These are phyloP conservation scores for Phialocephala subalpina DNA, from an alignment of 2,329 filamentous ascomycete species.

Conservation along the genomic window DNA sequence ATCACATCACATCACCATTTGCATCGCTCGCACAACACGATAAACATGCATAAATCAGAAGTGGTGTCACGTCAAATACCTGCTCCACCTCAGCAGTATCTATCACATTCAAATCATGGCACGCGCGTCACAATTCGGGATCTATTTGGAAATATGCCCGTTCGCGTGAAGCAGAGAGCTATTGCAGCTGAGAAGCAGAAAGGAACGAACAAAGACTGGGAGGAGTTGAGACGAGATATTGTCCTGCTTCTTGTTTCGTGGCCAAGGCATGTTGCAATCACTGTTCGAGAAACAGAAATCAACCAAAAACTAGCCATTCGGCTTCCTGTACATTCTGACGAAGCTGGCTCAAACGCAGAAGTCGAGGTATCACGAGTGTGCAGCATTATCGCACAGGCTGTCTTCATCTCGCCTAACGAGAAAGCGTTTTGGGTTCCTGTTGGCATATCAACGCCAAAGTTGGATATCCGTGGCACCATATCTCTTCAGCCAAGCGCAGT, in stretches of 20 bases:
- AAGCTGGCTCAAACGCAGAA: neutral
- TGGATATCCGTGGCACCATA: slow-evolving; percentile 75
- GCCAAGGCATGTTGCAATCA: slow-evolving; percentile 62
- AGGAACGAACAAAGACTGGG: slow-evolving; percentile 68
- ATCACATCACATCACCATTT: slow-evolving; percentile 75
- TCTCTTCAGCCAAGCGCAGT: slow-evolving; percentile 75
- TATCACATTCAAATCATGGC: slow-evolving; percentile 68
- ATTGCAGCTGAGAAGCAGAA: slow-evolving; percentile 57
- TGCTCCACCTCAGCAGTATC: slow-evolving; percentile 62
- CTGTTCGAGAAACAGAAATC: slow-evolving; percentile 58
- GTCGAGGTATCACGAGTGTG: slow-evolving; percentile 46
- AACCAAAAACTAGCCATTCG: slow-evolving; percentile 37
- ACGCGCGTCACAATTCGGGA: slow-evolving; percentile 80
- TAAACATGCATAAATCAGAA: slow-evolving; percentile 75
- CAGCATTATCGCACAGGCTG: slow-evolving; percentile 70
- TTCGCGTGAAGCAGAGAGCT: slow-evolving; percentile 83
- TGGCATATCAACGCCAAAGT: slow-evolving; percentile 67
- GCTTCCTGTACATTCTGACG: slow-evolving; percentile 16
- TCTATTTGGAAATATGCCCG: slow-evolving; percentile 89
- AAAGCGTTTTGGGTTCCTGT: slow-evolving; percentile 72
- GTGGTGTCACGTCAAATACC: slow-evolving; percentile 70
- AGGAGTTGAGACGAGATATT: slow-evolving; percentile 49
- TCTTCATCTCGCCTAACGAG: slow-evolving; percentile 62
- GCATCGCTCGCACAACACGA: slow-evolving; percentile 66
- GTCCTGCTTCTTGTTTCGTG: slow-evolving; percentile 76